Percentiles rank a stretch among this genome's conserved stretches.
Evolutionary conservation across 306 rosid species (phyloP).

Genomic region (Sindora glabra): DNA sequence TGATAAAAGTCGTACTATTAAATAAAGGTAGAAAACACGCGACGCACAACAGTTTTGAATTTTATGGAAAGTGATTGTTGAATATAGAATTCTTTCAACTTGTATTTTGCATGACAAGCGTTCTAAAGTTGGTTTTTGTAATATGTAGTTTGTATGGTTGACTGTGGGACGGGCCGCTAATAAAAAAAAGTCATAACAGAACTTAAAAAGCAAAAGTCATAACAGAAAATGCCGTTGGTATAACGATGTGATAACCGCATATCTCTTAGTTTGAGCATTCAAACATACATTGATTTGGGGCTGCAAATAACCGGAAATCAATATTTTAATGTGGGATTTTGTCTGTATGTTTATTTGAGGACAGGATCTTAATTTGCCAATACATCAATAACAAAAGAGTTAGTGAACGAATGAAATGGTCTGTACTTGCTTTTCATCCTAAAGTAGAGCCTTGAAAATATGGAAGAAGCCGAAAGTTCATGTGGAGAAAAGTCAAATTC

Average conservation of each 20-base stretch:
- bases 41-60: too few relatives aligned
- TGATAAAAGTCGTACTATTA: too few relatives aligned
- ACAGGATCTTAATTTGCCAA: not conserved
- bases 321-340: slow-evolving; percentile 4
- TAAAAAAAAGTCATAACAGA: too few relatives aligned
- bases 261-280: not conserved
- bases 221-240: too few relatives aligned
- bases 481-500: not conserved
- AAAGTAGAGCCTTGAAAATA: slow-evolving; percentile 28
- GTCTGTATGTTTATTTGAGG: not conserved
- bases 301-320: not conserved
- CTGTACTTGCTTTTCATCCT: slow-evolving; percentile 10
- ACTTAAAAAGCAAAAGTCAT: too few relatives aligned
- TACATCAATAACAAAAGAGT: not conserved
- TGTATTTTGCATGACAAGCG: too few relatives aligned
- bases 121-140: too few relatives aligned
- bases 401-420: not conserved
- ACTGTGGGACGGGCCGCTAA: too few relatives aligned
- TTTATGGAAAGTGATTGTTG: too few relatives aligned
- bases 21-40: too few relatives aligned
- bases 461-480: slow-evolving; percentile 33
- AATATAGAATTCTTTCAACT: too few relatives aligned
- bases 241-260: slow-evolving; percentile 7
- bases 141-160: too few relatives aligned
- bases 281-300: not conserved